These are phyloP conservation scores for Macrocybe sp. DNA, from an alignment of 1,284 basidiomycete species.

Conservation along the genomic window DNA sequence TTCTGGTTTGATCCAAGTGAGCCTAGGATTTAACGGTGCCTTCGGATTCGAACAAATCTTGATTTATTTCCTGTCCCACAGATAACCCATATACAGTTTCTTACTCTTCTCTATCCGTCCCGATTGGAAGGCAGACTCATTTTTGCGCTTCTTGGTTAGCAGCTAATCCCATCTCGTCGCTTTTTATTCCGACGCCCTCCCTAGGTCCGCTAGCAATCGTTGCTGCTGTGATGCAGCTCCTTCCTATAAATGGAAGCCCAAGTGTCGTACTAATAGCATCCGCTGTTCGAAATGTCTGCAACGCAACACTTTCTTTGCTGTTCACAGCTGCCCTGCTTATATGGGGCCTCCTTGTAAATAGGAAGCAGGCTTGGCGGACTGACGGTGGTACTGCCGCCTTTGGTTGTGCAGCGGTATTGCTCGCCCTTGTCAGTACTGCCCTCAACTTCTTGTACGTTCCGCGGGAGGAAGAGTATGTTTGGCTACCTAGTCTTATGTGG, in stretches of 20 bases:
- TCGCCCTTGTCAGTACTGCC: conserved; percentile 77
- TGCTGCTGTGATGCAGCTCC: conserved; percentile 82
- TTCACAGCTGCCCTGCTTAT: conserved; percentile 88
- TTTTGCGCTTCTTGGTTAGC: conserved; percentile 71
- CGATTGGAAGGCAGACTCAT: conserved; percentile 88
- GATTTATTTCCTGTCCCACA: conserved; percentile 24
- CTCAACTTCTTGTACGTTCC: conserved; percentile 87
- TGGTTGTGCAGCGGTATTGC: conserved; percentile 73
- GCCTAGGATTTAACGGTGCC: conserved; percentile 14
- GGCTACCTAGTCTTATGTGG: conserved; percentile 85
- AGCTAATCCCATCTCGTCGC: background rate
- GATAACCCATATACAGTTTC: conserved; percentile 97
- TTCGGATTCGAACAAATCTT: conserved; percentile 1
- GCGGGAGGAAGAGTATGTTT: conserved; percentile 74
- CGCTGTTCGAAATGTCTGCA: conserved; percentile 91
- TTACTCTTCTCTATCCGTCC: conserved; percentile 94
- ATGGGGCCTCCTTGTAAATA: conserved; percentile 92
- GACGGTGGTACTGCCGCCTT: conserved; percentile 96
- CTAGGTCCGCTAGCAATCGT: conserved; percentile 82
- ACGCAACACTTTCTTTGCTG: conserved; percentile 89
- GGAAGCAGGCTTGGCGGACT: conserved; percentile 89
- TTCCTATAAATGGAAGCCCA: conserved; percentile 51
- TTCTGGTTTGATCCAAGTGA: conserved; percentile 80
- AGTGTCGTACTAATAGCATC: conserved; percentile 60
- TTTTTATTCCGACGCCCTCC: conserved; percentile 1